Base-by-base conservation (phyloP, 129 eudicot genomes). In the Centrapalus pauciflorus region DNA sequence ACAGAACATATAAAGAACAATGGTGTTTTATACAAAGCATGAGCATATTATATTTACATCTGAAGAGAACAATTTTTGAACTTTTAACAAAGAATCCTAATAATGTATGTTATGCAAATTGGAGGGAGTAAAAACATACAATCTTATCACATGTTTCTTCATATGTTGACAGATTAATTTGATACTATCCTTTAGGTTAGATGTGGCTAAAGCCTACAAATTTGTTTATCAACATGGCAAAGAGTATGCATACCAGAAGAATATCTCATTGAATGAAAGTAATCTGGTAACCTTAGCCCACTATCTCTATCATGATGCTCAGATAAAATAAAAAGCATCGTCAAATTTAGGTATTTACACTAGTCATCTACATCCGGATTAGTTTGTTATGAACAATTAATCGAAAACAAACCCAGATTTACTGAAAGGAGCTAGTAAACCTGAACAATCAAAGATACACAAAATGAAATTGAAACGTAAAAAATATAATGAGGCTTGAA, bases 281-380 rank as follows among this genome's bases (percentile, higher is more conserved):
- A 23, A 64, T 41, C 35, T 24, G 14, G 69, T n/a, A 41, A 41
- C 8, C 20, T 26, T 8, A 64, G 43, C 34, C 63, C 21, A 5
- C 25, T 14, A 28, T 27, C 38, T 55, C 23, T 6, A 55, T 17
- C 35, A 13, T 13, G 37, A 13, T 13, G 37, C 23, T 27, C 62
- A 55, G 62, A 55, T 24, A 27, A 35, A 55, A 48, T 23, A 55
- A 20, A 66, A 46, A 64, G 30, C 30, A 13, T 66, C 32, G 38
- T 17, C 70, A 17, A 64, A 26, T 50, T 50, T 14, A 66, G 43
- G 45, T 51, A 49, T 2, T 27, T 17, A n/a, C 41, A 29, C 25
- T 57, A 29, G n/a, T 57, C 7, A 57, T 0, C 13, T 28, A 48
- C 35, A 27, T 66, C 14, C 21, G 1, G 7, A 6, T 49, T 1